Evolutionary conservation across 148 eudicot species (phyloP).

Genomic region (Fagopyrum tataricum): DNA sequence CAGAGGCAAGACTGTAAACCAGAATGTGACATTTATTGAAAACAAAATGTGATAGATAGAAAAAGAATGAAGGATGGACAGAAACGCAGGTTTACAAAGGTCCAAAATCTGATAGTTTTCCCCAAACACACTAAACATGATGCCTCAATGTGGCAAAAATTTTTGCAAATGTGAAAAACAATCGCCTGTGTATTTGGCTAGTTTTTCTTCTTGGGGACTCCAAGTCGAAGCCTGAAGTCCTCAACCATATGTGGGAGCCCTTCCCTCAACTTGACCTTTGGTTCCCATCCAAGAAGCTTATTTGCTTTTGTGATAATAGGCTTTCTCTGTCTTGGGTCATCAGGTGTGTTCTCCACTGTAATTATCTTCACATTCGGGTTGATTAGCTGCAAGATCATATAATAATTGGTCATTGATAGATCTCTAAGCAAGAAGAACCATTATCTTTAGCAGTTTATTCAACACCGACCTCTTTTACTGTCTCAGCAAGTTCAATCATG

Average conservation of each 20-base stretch:
- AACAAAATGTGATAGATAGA: too few relatives aligned
- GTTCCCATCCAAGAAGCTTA: slow-evolving; percentile 87
- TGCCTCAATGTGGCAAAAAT: too few relatives aligned
- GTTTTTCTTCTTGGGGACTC: slow-evolving; percentile 36
- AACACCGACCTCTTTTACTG: slow-evolving; percentile 80
- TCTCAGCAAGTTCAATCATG: slow-evolving; percentile 94
- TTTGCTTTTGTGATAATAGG: slow-evolving; percentile 82
- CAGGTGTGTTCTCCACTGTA: slow-evolving; percentile 77
- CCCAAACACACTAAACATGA: too few relatives aligned
- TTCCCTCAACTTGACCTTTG: slow-evolving; percentile 65
- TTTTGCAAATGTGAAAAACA: too few relatives aligned
- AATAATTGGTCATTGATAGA: too few relatives aligned
- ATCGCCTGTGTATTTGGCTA: too few relatives aligned
- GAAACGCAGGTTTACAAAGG: too few relatives aligned
- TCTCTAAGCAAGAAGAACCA: neutral
- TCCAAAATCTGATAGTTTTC: too few relatives aligned
- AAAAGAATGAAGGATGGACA: too few relatives aligned
- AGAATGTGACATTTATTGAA: too few relatives aligned
- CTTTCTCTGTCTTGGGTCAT: slow-evolving; percentile 92
- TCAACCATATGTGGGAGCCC: slow-evolving; percentile 93
- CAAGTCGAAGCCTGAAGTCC: slow-evolving; percentile 78
- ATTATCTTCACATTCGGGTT: slow-evolving; percentile 64
- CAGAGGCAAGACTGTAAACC: too few relatives aligned
- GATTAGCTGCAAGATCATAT: slow-evolving; percentile 48
- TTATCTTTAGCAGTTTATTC: too few relatives aligned